phyloP scores from a whole-genome alignment of 805 yeast genomes.

The Teunomyces gatunensis region DNA sequence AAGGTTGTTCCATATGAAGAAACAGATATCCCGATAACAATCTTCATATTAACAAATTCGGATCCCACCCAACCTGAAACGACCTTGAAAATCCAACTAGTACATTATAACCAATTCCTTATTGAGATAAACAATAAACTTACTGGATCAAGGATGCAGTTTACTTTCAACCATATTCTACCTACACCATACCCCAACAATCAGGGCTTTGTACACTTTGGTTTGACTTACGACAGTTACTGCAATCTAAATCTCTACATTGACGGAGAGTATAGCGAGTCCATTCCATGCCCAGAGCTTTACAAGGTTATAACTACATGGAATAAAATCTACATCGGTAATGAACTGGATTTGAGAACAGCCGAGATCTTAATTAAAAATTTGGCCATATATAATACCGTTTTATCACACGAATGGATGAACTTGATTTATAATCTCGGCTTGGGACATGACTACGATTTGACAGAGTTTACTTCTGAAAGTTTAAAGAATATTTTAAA shows the following conservation, averaged over 20 bases:
- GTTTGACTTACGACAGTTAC: constrained; percentile 35
- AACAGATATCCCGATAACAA: constrained; percentile 10
- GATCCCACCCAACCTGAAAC: constrained; percentile 16
- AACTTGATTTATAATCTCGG: constrained; percentile 44
- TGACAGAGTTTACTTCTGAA: constrained; percentile 30
- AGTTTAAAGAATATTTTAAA: constrained; percentile 40
- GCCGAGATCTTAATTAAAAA: constrained; percentile 30
- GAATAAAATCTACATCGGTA: constrained; percentile 39
- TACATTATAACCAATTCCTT: constrained; percentile 28
- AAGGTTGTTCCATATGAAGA: constrained; percentile 21
- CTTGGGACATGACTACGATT: constrained; percentile 49
- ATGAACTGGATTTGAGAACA: constrained; percentile 11
- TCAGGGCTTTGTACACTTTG: constrained; percentile 29
- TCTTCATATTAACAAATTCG: constrained; percentile 30
- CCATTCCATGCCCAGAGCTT: constrained; percentile 37
- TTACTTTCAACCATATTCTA: constrained; percentile 32
- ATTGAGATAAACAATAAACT: constrained; percentile 25
- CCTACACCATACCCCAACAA: constrained; percentile 10
- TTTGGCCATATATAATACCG: constrained; percentile 36
- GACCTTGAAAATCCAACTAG: constrained; percentile 25
- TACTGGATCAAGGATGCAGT: constrained; percentile 26
- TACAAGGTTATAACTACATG: constrained; percentile 26
- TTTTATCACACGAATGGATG: constrained; percentile 51
- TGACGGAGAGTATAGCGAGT: constrained; percentile 49
- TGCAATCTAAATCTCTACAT: constrained; percentile 44